Base-by-base conservation (phyloP, 208 protist species). In the Trichomonas tenax region DNA sequence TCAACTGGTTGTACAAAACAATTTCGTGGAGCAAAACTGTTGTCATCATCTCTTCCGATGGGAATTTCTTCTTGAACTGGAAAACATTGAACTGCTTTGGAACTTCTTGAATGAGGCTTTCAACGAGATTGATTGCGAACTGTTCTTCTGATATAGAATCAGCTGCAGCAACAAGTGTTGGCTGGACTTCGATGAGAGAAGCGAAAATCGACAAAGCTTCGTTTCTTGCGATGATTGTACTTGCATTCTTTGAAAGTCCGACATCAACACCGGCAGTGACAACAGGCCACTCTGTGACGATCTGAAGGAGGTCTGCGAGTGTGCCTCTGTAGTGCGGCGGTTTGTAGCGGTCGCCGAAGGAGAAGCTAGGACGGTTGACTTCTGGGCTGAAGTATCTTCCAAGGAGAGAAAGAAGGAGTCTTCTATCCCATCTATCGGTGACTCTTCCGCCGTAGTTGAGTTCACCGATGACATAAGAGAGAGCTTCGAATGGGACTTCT, bases 401-500 rank as follows among this genome's bases (percentile, higher is more conserved):
- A 41, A 99, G 97, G 96, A 99, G 98, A 2, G 98, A 98, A 89
- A 98, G 97, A 82, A 99, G 97, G 31, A 97, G 98, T 90, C 98
- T 98, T 88, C 98, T 96, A 97, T 99, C 99, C 96, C 98, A 98
- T 72, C 98, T 98, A 98, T 99, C 99, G 23, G 99, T 99, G 14
- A 99, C 98, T 90, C 99, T 98, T n/a, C 99, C 99, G 95, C 99
- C 99, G 97, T 99, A 99, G 98, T 99, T 99, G 96, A 99, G 99
- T 96, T 99, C 98, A 40, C 99, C 99, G 96, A 99, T 99, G 93
- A 99, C 98, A 98, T 99, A 99, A 95, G 98, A 98, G 23, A 99
- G 97, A 38, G 98, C 98, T 96, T 99, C 98, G 98, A 98, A 99
- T 63, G 99, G 98, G 96, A 99, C 98, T 51, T 93, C 44, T 44